Evolutionary conservation across 805 yeast genomes (phyloP).

Genomic region (Zygosaccharomyces pseudorouxii): DNA sequence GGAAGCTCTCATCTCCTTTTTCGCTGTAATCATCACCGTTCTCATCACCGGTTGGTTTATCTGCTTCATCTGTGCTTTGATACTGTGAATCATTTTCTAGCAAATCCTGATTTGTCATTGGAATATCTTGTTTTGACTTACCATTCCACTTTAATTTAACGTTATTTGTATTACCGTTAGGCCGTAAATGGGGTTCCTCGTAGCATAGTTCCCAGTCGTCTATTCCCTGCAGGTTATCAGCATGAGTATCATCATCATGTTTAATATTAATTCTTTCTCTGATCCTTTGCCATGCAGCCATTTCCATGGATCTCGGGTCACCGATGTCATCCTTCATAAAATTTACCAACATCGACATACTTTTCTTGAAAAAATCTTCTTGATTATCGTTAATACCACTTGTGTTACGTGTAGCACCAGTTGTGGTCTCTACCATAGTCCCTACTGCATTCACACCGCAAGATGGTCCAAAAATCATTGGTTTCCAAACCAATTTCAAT

Average conservation of each 20-base stretch:
- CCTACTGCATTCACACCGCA: slow-evolving; percentile 66
- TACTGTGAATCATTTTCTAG: slow-evolving; percentile 9
- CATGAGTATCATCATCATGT: background rate
- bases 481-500: slow-evolving; percentile 66
- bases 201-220: slow-evolving; percentile 12
- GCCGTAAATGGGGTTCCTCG: slow-evolving; percentile 6
- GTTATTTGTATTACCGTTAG: background rate
- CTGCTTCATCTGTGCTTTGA: slow-evolving; percentile 6
- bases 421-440: slow-evolving; percentile 30
- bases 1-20: slow-evolving; percentile 4
- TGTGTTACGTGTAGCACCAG: slow-evolving; percentile 14
- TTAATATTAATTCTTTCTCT: slow-evolving; percentile 17
- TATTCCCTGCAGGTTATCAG: background rate
- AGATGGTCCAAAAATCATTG: slow-evolving; percentile 77
- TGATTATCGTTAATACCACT: slow-evolving; percentile 8
- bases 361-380: slow-evolving; percentile 37
- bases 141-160: slow-evolving; percentile 4
- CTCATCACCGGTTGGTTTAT: slow-evolving; percentile 10
- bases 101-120: slow-evolving; percentile 14
- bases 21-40: slow-evolving; percentile 16
- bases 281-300: slow-evolving; percentile 49
- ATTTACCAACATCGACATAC: slow-evolving; percentile 52
- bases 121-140: slow-evolving; percentile 21
- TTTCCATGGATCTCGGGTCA: slow-evolving; percentile 58
- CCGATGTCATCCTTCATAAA: slow-evolving; percentile 65